Conservation (phyloP, 306 rosid species). For the Dryas octopetala region DNA sequence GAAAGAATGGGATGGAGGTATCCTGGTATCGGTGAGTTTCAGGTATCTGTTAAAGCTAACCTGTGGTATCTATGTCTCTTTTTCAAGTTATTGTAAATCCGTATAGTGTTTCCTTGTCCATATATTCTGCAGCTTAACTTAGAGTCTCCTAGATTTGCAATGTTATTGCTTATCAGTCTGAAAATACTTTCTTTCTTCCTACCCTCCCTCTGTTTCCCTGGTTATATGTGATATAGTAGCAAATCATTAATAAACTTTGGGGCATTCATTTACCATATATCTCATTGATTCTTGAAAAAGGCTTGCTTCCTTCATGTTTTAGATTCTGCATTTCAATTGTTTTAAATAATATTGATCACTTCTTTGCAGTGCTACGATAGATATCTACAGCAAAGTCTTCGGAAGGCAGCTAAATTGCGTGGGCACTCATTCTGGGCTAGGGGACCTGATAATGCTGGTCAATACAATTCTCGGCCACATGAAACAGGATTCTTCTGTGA, state of each 20-base stretch:
- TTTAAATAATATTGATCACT: not conserved
- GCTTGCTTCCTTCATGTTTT: not conserved
- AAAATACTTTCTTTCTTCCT: not conserved
- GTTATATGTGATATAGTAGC: not conserved
- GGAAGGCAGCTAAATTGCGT: constrained; percentile 79
- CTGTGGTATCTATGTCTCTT: not conserved
- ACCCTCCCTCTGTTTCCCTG: not conserved
- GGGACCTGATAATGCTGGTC: constrained; percentile 95
- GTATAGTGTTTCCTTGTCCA: not conserved
- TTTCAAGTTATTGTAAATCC: not conserved
- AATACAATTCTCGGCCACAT: constrained; percentile 87
- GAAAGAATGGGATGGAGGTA: constrained; percentile 97
- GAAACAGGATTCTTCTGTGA: constrained; percentile 97
- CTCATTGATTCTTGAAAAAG: not conserved
- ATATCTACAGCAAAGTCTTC: constrained; percentile 77
- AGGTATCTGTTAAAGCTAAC: constrained; percentile 60
- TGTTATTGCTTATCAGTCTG: not conserved
- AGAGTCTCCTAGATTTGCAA: not conserved
- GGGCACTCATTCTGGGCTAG: constrained; percentile 95
- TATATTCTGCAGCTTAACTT: not conserved
- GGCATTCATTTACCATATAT: not conserved
- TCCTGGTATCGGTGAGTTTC: constrained; percentile 99
- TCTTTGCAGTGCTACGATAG: constrained; percentile 84
- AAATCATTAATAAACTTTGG: not conserved
- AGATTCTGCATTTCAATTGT: not conserved